phyloP scores from a whole-genome alignment of 257 asterid genomes.

The Phtheirospermum japonicum region DNA sequence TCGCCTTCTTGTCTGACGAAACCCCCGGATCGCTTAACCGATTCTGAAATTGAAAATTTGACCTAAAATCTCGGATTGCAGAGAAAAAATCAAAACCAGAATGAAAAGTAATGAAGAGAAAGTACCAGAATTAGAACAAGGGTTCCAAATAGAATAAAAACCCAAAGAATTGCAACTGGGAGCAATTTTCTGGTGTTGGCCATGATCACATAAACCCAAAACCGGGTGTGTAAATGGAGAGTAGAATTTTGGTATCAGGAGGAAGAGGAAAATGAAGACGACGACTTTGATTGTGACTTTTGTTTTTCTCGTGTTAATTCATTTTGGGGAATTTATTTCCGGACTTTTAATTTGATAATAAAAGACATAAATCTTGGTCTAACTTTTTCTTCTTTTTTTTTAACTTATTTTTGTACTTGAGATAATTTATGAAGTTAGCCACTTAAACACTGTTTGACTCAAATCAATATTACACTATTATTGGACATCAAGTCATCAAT shows the following conservation, averaged over 20 bases:
- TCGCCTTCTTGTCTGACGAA: conserved; percentile 34
- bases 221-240: neutral
- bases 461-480: too few species aligned
- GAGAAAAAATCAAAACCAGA: conserved; percentile 4
- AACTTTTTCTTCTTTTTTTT: too few species aligned
- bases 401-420: too few species aligned
- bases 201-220: conserved; percentile 33
- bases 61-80: neutral
- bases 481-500: too few species aligned
- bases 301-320: neutral
- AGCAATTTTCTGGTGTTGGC: conserved; percentile 47
- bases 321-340: neutral
- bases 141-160: conserved; percentile 63
- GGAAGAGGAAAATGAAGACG: conserved; percentile 12
- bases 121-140: conserved; percentile 68
- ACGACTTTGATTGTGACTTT: neutral
- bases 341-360: too few species aligned
- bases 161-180: conserved; percentile 55
- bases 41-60: conserved; percentile 41
- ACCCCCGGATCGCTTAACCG: conserved; percentile 54
- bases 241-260: too few species aligned
- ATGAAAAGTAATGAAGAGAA: neutral
- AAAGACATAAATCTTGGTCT: too few species aligned
- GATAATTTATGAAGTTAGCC: too few species aligned
- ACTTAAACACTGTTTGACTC: too few species aligned